A percentile compares a stretch with the other conserved stretches of the same genome.
These are phyloP conservation scores for Ceratocystis diversiconidia DNA, from an alignment of 2,329 filamentous ascomycete genomes.

Conservation along the genomic window DNA sequence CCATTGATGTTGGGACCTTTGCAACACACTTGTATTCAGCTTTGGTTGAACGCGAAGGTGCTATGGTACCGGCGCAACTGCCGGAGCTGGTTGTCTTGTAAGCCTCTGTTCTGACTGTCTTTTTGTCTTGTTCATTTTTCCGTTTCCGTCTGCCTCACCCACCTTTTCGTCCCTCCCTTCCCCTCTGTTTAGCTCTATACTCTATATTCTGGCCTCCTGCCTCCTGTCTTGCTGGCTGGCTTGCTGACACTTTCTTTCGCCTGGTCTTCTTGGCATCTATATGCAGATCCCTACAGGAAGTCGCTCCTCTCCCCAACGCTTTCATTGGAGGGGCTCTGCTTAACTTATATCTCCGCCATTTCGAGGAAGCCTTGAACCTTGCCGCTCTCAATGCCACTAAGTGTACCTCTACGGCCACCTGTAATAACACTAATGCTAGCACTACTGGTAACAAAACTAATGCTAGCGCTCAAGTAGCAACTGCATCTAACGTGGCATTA, in stretches of 20 bases:
- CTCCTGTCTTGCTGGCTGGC: neutral
- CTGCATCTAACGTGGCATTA: constrained; percentile 5
- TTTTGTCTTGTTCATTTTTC: neutral
- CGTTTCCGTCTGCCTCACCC: neutral
- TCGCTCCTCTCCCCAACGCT: constrained; percentile 68
- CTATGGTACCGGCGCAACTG: constrained; percentile 26
- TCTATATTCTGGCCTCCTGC: neutral
- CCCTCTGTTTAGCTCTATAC: neutral
- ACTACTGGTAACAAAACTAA: neutral
- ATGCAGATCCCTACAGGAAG: constrained; percentile 70
- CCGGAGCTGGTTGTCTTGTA: constrained; percentile 45
- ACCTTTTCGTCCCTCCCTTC: too few relatives aligned
- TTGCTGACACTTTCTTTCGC: neutral
- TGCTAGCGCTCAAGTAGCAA: neutral
- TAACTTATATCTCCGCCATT: constrained; percentile 57
- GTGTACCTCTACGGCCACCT: neutral
- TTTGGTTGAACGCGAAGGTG: constrained; percentile 39
- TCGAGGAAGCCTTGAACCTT: constrained; percentile 56
- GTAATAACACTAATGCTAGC: constrained; percentile 4
- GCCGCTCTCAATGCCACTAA: constrained; percentile 38
- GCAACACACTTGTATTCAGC: constrained; percentile 52
- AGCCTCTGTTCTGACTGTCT: constrained; percentile 23
- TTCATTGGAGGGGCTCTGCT: constrained; percentile 78
- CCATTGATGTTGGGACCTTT: constrained; percentile 56
- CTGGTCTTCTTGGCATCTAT: neutral